Conservation (phyloP, 148 eudicot species). For the Cornus florida region DNA sequence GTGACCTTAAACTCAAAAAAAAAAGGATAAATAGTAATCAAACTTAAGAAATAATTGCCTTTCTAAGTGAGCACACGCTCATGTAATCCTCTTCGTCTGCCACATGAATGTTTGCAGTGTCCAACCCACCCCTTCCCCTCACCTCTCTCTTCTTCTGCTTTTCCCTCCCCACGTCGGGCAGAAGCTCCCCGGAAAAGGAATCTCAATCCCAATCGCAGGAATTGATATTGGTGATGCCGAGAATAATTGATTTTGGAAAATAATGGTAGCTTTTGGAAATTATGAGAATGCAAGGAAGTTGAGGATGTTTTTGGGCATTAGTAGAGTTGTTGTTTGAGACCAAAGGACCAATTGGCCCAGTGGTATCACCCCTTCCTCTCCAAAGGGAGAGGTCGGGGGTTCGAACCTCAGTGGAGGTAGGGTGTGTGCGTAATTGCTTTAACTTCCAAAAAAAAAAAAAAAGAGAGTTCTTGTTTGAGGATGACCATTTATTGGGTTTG, state of each 20-base stretch:
- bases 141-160: slow-evolving; percentile 54
- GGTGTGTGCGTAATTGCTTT: no score
- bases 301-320: background rate
- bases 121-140: slow-evolving; percentile 51
- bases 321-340: no score
- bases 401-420: no score
- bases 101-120: slow-evolving; percentile 44
- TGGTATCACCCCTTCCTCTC: no score
- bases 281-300: background rate
- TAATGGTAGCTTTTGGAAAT: background rate
- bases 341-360: no score
- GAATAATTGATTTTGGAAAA: background rate
- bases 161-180: slow-evolving; percentile 36
- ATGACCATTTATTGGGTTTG: background rate
- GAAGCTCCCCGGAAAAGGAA: slow-evolving; percentile 3
- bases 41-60: no score
- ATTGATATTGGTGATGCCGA: background rate
- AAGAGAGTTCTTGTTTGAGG: background rate
- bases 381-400: no score
- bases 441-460: no score
- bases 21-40: no score
- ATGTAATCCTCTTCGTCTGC: slow-evolving; percentile 73
- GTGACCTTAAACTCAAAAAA: no score
- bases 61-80: slow-evolving; percentile 52
- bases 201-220: background rate